Base-by-base conservation (phyloP, 768 basidiomycete genomes). In the Boletus sp. region DNA sequence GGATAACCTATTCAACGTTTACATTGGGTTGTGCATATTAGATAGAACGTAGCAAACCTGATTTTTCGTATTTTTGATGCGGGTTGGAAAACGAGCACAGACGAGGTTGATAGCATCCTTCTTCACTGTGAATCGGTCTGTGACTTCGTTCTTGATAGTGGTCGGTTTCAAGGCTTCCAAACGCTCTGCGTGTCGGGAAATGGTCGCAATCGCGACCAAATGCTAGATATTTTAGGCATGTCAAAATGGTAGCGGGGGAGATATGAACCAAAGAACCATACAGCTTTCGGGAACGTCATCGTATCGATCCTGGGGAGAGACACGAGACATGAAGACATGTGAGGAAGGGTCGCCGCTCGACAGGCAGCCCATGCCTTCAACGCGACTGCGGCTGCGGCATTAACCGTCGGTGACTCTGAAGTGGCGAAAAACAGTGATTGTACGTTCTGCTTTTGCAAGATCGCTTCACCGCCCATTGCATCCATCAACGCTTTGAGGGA, bases 121-220 rank as follows among this genome's bases (percentile, higher is more conserved):
- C 44, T 69, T 69, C 11, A 53, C 8, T 1, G 45, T 65, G 56
- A 72, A 72, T 0, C 71, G 55, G 4, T 64, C 33, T 6, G 59
- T 51, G 8, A 84, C 71, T 10, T 76, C 73, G 47, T 86, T 84
- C 33, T 69, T 76, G 8, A 70, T 75, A 33, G 70, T 57, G 0
- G 58, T 59, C 0, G 86, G 83, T 60, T 84, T 84, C 54, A 76
- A 58, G 17, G 78, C 71, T 17, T 82, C 76, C 15, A 83, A 71
- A 8, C 78, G 76, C 14, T 79, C 75, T 2, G 77, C 68, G 46
- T 82, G 77, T 6, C 72, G 75, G 14, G 75, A 73, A 48, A 80
- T 70, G 60, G 78, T 84, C 1, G 78, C 71, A 2, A 87, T 64
- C 18, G 77, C 73, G 17, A 67, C 56, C 7, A 88, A 71, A 37